Base-by-base conservation (phyloP, 2,329 filamentous ascomycete species). In the Phaeosphaeriaceae sp. region DNA sequence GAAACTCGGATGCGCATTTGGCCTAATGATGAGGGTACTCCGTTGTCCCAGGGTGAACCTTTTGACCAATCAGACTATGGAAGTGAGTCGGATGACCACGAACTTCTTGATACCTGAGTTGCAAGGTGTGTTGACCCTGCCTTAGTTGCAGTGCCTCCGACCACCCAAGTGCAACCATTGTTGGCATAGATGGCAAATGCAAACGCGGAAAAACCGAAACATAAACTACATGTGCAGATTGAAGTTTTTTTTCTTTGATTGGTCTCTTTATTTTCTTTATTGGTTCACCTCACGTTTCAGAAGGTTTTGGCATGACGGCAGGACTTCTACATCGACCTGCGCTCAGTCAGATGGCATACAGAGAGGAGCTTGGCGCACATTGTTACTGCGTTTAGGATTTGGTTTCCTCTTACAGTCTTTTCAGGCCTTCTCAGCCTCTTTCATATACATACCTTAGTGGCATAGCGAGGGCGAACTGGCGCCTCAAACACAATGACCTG, bases 41-140 rank as follows among this genome's bases (percentile, higher is more conserved):
- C 62, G n/a, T 52, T 66, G 11, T 70, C 68, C 6, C 56, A 63
- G 28, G 67, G 54, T 6, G 70, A 71, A 33, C 47, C 58, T 4
- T 70, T 67, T 37, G 69, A 72, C 30, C 63, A 68, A n/a, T 72
- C 69, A 3, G 69, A 73, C 46, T 72, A 71, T 58, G 68, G 63
- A 7, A 71, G 65, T 64, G 70, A 73, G 56, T 73, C 70, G 39
- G 70, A 72, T 48, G 59, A 66, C 15, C 50, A 58, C 18, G 63
- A 71, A 15, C 48, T 63, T 7, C 54, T 60, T 54, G 64, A 64
- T 4, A 51, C 60, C 33, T 53, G 48, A 44, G 35, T 32, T 50
- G 33, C 50, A 47, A 12, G 36, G 33, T 40, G 33, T 44, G 2
- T 53, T 50, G 33, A 50, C 38, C 20, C 23, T 26, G 23, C 23